A percentile compares a stretch with the other conserved stretches of the same genome.
phyloP scores from a whole-genome alignment of 2,329 filamentous ascomycete genomes.

The Botrytis fragariae region DNA sequence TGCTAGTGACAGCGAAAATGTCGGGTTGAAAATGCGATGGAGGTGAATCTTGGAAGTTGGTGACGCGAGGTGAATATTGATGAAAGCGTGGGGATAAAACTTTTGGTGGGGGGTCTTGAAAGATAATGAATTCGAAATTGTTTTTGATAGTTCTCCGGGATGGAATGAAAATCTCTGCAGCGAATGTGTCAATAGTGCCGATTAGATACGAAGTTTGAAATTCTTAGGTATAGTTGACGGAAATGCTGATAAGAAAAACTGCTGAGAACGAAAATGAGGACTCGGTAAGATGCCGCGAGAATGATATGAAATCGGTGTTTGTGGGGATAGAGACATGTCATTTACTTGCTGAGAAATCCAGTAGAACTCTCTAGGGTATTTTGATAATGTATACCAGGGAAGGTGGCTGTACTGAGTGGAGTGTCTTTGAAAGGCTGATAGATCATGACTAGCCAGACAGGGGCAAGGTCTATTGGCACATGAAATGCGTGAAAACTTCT shows the following conservation, averaged over 20 bases:
- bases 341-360: too few relatives aligned
- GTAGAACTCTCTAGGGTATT: accelerated
- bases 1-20: background rate
- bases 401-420: too few relatives aligned
- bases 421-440: too few relatives aligned
- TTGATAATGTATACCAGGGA: too few relatives aligned
- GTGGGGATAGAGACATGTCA: too few relatives aligned
- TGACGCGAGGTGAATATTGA: background rate
- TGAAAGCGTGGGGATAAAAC: background rate
- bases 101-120: background rate
- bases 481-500: too few relatives aligned
- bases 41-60: too few relatives aligned
- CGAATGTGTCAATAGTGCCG: too few relatives aligned
- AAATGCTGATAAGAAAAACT: background rate
- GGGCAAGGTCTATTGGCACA: too few relatives aligned
- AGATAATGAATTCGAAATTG: background rate
- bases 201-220: too few relatives aligned
- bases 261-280: background rate
- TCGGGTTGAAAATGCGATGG: background rate
- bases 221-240: background rate
- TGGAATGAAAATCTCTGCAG: background rate
- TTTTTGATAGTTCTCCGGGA: background rate
- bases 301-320: background rate
- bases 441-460: too few relatives aligned
- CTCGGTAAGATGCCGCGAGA: background rate